Evolutionary conservation across 2,329 filamentous ascomycete genomes (phyloP), one percentile per base, ranked within the genome.

Genomic region (Clarireedia hainanense): DNA sequence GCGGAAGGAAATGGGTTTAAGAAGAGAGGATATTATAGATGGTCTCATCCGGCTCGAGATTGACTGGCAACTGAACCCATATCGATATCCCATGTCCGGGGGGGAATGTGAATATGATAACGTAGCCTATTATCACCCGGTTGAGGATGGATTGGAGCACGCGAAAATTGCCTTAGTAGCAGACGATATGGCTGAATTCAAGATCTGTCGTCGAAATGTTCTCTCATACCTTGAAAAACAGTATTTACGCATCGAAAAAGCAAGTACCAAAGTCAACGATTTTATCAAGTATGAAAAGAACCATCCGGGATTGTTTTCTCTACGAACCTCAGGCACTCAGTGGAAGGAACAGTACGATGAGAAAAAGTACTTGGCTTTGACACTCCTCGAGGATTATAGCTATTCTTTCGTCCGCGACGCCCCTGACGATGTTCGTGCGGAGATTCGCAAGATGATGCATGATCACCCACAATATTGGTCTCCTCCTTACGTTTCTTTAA

Each of bases 1-100:
- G 20, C 50, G 49, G 26, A 42, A 47, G 2, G 30, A 57, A 5
- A 59, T 60, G 57, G 50, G 49, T 2, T 42, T 57, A 17, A 45
- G 45, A 15, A 15, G 17, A n/a, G 52, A 58, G 23, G 52, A 53
- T 14, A 17, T 49, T 4, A 17, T 30, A 5, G 34, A 23, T 34
- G 12, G 20, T 20, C 20, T 20, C 20, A 20, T 20, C 20, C 20
- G 20, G 20, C 20, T 20, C 20, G 20, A 20, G 20, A 20, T 20
- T 20, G 20, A 20, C 20, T 20, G 20, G 20, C 20, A 20, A 20
- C 2, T 27, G 14, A 23, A 40, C 27, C 20, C n/a, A 27, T 40
- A n/a, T 42, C 36, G 2, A 27, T 12, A 20, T 20, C 20, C 20
- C 20, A 20, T 20, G 20, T 20, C 20, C 20, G 20, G n/a, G 6